Percentiles rank a stretch among this genome's conserved stretches.
phyloP scores from a whole-genome alignment of 495 filamentous ascomycete genomes.

The Glutinoglossum americanum region DNA sequence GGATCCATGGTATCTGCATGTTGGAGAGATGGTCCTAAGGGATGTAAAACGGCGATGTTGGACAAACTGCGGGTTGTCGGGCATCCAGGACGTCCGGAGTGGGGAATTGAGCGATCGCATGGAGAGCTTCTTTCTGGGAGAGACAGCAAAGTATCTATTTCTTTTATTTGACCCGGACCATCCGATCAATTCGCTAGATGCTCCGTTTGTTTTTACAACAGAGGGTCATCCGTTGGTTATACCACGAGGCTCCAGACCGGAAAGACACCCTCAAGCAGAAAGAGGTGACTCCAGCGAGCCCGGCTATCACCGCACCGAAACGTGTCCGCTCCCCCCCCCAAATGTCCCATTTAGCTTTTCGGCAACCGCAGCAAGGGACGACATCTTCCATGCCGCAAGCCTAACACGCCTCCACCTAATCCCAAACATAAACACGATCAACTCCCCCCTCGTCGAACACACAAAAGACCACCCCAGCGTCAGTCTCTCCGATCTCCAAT shows the following conservation, averaged over 20 bases:
- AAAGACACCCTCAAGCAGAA: slow-evolving; percentile 1
- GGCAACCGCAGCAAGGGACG: slow-evolving; percentile 57
- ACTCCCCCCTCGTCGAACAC: slow-evolving; percentile 31
- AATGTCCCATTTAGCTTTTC: slow-evolving; percentile 47
- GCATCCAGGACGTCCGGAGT: slow-evolving; percentile 74
- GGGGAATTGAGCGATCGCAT: slow-evolving; percentile 86
- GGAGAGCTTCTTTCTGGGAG: slow-evolving; percentile 97
- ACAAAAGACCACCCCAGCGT: slow-evolving; percentile 30
- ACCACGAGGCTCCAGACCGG: slow-evolving; percentile 22
- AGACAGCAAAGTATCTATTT: slow-evolving; percentile 89
- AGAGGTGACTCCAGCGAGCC: slow-evolving; percentile 6
- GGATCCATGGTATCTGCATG: slow-evolving; percentile 90
- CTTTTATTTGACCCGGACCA: slow-evolving; percentile 70
- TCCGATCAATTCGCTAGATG: slow-evolving; percentile 70
- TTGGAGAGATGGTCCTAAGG: slow-evolving; percentile 82
- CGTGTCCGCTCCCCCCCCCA: slow-evolving; percentile 38
- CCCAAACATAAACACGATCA: slow-evolving; percentile 29
- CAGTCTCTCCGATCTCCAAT: slow-evolving; percentile 33
- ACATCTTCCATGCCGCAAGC: slow-evolving; percentile 79
- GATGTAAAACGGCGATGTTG: slow-evolving; percentile 82
- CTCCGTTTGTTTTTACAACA: slow-evolving; percentile 79
- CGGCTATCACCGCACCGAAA: slow-evolving; percentile 11
- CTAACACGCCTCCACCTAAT: slow-evolving; percentile 64
- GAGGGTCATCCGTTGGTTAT: slow-evolving; percentile 89
- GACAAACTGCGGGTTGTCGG: slow-evolving; percentile 88